Evolutionary conservation across 768 basidiomycete genomes (phyloP).

Genomic region (Xerocomus brunneocitrinus): DNA sequence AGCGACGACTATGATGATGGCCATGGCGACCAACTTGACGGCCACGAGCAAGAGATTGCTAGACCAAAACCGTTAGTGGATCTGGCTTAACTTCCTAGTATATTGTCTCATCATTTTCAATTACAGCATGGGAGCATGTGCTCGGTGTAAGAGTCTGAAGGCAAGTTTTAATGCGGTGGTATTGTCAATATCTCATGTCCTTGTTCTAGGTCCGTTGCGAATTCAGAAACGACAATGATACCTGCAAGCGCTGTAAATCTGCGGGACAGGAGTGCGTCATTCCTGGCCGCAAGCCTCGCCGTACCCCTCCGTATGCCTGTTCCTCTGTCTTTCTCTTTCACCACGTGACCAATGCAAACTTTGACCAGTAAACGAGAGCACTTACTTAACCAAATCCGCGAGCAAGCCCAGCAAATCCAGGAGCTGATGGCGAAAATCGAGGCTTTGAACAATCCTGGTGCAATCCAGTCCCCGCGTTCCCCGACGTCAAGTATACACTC

Average conservation of each 20-base stretch:
- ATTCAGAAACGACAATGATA: constrained; percentile 65
- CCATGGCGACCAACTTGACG: constrained; percentile 18
- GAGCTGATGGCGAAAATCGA: constrained; percentile 69
- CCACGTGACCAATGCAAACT: neutral
- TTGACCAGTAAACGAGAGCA: constrained; percentile 67
- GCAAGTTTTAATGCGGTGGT: constrained; percentile 19
- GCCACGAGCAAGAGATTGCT: constrained; percentile 17
- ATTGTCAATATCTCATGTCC: neutral
- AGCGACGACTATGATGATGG: constrained; percentile 15
- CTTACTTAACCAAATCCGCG: constrained; percentile 70
- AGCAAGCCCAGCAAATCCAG: constrained; percentile 69
- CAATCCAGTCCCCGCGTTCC: constrained; percentile 34
- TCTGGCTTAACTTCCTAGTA: neutral
- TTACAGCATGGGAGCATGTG: constrained; percentile 55
- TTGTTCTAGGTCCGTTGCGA: constrained; percentile 66
- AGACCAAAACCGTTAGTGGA: constrained; percentile 24
- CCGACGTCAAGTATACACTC: constrained; percentile 28
- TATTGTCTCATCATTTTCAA: constrained; percentile 3
- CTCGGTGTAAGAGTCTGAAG: constrained; percentile 61
- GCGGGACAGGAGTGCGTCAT: constrained; percentile 72
- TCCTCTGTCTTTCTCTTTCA: neutral
- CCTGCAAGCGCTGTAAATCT: constrained; percentile 69
- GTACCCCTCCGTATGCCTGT: constrained; percentile 65
- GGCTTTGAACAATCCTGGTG: constrained; percentile 31
- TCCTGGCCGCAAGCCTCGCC: constrained; percentile 80